These are phyloP conservation scores for Ceratocystis ficicola DNA, from an alignment of 2,329 filamentous ascomycete species.

Conservation along the genomic window DNA sequence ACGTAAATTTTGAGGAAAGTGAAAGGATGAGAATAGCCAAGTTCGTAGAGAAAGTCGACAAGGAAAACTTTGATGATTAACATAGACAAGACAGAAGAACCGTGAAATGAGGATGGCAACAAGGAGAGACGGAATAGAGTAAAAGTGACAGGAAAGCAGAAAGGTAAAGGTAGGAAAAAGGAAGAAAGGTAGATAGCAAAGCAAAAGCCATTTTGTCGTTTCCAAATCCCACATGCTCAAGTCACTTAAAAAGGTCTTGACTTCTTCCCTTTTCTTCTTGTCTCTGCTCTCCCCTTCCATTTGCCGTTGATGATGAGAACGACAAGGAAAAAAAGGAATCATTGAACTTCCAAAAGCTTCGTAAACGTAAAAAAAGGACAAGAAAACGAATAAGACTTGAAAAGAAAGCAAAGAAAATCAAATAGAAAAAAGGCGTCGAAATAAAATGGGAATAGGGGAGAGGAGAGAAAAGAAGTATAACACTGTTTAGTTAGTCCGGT, in stretches of 20 bases:
- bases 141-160: neutral
- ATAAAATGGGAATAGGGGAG: slow-evolving; percentile 9
- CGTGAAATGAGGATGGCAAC: no score
- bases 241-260: neutral
- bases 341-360: slow-evolving; percentile 10
- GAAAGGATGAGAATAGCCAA: neutral
- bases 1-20: neutral
- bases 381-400: slow-evolving; percentile 1
- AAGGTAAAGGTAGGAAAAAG: neutral
- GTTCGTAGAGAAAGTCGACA: neutral
- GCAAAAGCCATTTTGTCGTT: no score
- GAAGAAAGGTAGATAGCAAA: neutral
- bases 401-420: neutral
- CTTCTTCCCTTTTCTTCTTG: neutral
- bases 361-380: neutral
- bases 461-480: slow-evolving; percentile 7
- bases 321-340: neutral
- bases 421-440: neutral
- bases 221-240: neutral
- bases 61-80: neutral
- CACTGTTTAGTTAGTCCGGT: slow-evolving; percentile 7
- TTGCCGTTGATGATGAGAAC: neutral
- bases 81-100: neutral
- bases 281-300: neutral
- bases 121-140: neutral